Evolutionary conservation across 495 filamentous ascomycete species (phyloP).

Genomic region (Geoglossum glabrum): DNA sequence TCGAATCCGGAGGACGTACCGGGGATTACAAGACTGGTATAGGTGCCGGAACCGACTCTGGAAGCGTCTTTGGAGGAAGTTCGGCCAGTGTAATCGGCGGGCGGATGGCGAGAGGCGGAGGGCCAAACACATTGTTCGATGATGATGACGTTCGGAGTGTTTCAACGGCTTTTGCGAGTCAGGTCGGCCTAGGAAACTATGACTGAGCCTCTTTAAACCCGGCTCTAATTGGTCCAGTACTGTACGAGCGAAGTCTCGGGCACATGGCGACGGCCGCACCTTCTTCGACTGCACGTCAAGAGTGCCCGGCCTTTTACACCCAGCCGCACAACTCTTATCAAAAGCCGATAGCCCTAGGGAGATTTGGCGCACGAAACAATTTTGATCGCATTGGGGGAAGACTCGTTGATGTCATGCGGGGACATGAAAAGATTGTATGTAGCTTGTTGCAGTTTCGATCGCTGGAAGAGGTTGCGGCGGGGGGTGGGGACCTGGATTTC

Average conservation of each 20-base stretch:
- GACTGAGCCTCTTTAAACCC: conserved; percentile 40
- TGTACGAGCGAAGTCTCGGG: background rate
- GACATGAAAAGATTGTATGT: background rate
- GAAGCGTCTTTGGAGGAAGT: conserved; percentile 60
- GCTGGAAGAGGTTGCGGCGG: background rate
- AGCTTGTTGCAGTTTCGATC: background rate
- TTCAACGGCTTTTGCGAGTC: conserved; percentile 88
- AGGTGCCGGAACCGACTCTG: conserved; percentile 24
- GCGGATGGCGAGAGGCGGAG: conserved; percentile 27
- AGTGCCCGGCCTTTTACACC: background rate
- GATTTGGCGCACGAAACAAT: background rate
- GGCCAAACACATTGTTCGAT: conserved; percentile 5
- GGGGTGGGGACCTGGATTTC: background rate
- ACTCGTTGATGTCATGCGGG: background rate
- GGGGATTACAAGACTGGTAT: conserved; percentile 31
- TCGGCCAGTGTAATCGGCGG: conserved; percentile 30
- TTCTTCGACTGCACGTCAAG: background rate
- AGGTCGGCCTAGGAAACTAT: conserved; percentile 64
- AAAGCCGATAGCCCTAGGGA: background rate
- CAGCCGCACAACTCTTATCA: background rate
- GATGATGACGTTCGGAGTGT: conserved; percentile 93
- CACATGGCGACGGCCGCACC: background rate
- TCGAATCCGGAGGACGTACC: conserved; percentile 53
- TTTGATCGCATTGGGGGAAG: background rate
- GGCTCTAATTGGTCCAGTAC: background rate